These are phyloP conservation scores for Acrodontium crateriforme DNA, from an alignment of 2,329 filamentous ascomycete genomes.

Conservation along the genomic window DNA sequence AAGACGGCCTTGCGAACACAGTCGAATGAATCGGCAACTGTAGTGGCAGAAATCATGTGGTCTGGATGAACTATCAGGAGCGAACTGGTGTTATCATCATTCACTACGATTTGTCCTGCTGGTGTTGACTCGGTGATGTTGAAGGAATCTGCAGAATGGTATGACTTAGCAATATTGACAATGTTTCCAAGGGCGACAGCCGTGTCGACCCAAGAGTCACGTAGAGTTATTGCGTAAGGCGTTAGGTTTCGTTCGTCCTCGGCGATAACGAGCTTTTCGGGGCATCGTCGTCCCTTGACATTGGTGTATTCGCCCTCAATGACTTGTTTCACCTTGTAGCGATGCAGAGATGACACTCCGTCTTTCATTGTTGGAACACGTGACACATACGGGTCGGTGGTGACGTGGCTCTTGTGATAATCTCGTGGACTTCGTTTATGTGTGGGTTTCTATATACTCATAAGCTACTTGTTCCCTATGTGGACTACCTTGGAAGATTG, in stretches of 20 bases:
- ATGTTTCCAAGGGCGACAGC: constrained; percentile 60
- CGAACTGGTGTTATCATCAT: constrained; percentile 50
- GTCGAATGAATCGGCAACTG: constrained; percentile 89
- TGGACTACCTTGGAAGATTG: constrained; percentile 5
- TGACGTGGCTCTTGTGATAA: constrained; percentile 4
- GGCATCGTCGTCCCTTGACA: constrained; percentile 47
- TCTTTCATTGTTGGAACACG: constrained; percentile 1
- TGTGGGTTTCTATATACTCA: constrained; percentile 16
- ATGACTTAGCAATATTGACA: too few relatives aligned
- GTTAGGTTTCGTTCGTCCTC: constrained; percentile 59
- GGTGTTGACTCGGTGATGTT: constrained; percentile 1
- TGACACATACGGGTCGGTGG: constrained; percentile 1
- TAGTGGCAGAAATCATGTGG: constrained; percentile 86
- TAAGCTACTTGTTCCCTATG: constrained; percentile 21
- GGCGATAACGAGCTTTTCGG: constrained; percentile 57
- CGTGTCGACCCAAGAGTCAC: constrained; percentile 78
- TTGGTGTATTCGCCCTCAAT: constrained; percentile 55
- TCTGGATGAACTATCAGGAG: constrained; percentile 90
- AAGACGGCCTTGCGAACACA: constrained; percentile 84
- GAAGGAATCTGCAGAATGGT: constrained; percentile 63
- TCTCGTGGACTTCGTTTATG: constrained; percentile 12
- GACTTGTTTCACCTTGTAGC: constrained; percentile 68
- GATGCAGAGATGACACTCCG: too few relatives aligned
- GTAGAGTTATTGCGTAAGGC: constrained; percentile 57
- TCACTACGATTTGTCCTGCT: constrained; percentile 59